Evolutionary conservation across 2,329 filamentous ascomycete species (phyloP), one percentile per base, ranked within the genome.

Genomic region (Ophiosphaerella herpotricha): DNA sequence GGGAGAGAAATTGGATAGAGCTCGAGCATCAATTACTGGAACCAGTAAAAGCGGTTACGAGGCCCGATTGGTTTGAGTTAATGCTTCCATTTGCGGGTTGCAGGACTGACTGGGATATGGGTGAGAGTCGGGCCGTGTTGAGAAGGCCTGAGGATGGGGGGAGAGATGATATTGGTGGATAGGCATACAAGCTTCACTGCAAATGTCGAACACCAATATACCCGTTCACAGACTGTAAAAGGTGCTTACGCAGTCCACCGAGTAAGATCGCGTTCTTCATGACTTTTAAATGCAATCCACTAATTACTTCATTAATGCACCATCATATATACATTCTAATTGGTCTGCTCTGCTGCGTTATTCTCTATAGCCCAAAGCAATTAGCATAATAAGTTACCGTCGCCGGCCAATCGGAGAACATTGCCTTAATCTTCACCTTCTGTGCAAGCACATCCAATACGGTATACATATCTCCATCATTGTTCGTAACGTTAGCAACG

Each of bases 361-460:
- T 31, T 12, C 9, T 18, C 23, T 65, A 67, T 43, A 75, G 52
- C 1, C 75, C 80, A 57, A 89, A 84, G 73, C 87, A 90, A 62
- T 88, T 90, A 56, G 86, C 87, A 70, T 88, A 90, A 58, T 86
- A 89, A 0, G 85, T 87, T 7, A 84, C 80, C 0, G 86, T 87
- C 9, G 84, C 82, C 13, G 82, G 81, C 87, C 87, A 90, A 67
- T 90, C 87, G 4, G 82, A 81, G 61, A 90, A 90, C 54, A 90
- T 78, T 4, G 78, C 85, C 26, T 75, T 70, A 12, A 87, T 82
- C 1, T 82, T 81, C 8, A 89, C 81, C 60, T 89, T 73, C 56
- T 79, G 76, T 2, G 77, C 81, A 51, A 90, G 73, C 1, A 87
- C 84, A 58, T 90, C 81, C 33, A 90, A 67, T n/a, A 89, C 76